Evolutionary conservation across 768 basidiomycete genomes (phyloP).

Genomic region (Kwoniella europaea): DNA sequence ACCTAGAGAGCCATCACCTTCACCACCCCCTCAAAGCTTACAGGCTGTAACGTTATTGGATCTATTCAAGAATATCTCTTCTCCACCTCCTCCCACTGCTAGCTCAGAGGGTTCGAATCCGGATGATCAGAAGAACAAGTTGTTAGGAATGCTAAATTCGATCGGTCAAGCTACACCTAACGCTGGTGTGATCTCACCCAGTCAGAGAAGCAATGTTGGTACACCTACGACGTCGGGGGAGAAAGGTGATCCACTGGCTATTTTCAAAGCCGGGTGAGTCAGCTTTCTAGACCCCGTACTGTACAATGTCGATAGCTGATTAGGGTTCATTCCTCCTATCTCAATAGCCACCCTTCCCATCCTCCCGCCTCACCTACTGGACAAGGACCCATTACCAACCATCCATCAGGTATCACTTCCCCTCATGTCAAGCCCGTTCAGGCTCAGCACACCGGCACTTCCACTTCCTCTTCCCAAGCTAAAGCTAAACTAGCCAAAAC

Average conservation of each 20-base stretch:
- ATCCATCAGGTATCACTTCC: conserved; percentile 18
- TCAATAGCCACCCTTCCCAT: neutral
- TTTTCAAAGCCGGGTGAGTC: conserved; percentile 20
- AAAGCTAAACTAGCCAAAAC: conserved; percentile 7
- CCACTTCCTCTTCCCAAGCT: conserved; percentile 6
- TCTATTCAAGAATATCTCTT: conserved; percentile 38
- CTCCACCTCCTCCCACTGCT: conserved; percentile 25
- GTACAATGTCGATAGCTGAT: neutral
- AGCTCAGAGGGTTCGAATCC: neutral
- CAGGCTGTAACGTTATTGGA: conserved; percentile 39
- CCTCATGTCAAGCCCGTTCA: conserved; percentile 5
- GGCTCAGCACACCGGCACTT: conserved; percentile 9
- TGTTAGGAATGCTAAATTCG: conserved; percentile 44
- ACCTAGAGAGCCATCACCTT: conserved; percentile 31
- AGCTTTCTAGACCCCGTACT: neutral
- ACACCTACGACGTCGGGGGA: conserved; percentile 6
- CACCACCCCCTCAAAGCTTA: conserved; percentile 35
- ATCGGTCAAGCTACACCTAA: conserved; percentile 13
- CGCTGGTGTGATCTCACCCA: conserved; percentile 19
- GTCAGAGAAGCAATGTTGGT: neutral
- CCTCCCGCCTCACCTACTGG: conserved; percentile 6
- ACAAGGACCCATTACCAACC: conserved; percentile 28
- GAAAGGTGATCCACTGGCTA: conserved; percentile 20
- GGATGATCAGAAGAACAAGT: conserved; percentile 22
- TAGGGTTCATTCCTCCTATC: neutral